Evolutionary conservation across 176 grass and related monocot species (phyloP).

Genomic region (Cocos nucifera): DNA sequence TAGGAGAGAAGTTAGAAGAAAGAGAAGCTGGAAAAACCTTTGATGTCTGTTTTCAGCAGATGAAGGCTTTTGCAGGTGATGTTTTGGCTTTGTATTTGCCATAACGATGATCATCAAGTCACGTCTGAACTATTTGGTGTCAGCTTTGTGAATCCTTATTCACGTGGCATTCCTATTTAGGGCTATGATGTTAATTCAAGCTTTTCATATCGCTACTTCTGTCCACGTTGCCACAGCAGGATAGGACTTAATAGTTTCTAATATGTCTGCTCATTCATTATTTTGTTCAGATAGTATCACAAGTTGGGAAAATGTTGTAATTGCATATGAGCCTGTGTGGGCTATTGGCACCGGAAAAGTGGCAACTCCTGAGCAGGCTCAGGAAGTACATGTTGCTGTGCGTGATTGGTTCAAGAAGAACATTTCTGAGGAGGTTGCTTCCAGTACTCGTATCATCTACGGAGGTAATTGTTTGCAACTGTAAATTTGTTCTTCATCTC

Average conservation of each 20-base stretch:
- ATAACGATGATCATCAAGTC: no score
- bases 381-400: slow-evolving; percentile 83
- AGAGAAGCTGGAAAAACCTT: slow-evolving; percentile 98
- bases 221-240: no score
- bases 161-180: no score
- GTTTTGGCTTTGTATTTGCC: no score
- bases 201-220: no score
- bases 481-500: no score
- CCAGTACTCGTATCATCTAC: slow-evolving; percentile 78
- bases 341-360: slow-evolving; percentile 98
- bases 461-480: slow-evolving; percentile 40
- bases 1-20: slow-evolving; percentile 95
- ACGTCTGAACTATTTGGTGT: no score
- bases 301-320: slow-evolving; percentile 76
- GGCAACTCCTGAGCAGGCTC: slow-evolving; percentile 82
- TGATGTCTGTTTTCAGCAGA: slow-evolving; percentile 84
- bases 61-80: slow-evolving; percentile 90
- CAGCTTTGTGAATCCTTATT: no score
- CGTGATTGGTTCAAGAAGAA: slow-evolving; percentile 95
- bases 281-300: slow-evolving; percentile 67
- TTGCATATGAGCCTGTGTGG: slow-evolving; percentile 98
- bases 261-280: slow-evolving; percentile 19
- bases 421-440: slow-evolving; percentile 79
- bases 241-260: neutral
- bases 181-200: no score